Evolutionary conservation across 169 alveolate species (phyloP).

Genomic region (Toxoplasma gondii): DNA sequence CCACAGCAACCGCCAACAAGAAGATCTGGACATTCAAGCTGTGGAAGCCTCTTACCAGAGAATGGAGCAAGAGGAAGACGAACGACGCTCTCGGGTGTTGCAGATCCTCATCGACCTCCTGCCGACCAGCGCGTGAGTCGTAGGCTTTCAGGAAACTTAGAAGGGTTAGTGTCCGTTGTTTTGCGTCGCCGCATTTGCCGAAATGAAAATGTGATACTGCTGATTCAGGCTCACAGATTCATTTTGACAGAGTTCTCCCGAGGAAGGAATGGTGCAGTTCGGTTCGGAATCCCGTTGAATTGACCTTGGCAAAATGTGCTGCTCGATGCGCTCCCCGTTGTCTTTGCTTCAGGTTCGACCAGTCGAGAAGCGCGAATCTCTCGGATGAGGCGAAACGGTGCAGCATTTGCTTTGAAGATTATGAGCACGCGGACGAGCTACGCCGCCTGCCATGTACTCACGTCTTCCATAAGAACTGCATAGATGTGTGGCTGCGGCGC

Average conservation of each 20-base stretch:
- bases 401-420: slow-evolving; percentile 60
- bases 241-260: too few relatives aligned
- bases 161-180: not conserved
- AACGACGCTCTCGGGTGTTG: not conserved
- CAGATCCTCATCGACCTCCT: slow-evolving; percentile 41
- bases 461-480: slow-evolving; percentile 79
- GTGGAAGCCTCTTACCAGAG: slow-evolving; percentile 17
- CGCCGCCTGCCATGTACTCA: slow-evolving; percentile 83
- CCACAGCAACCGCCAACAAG: not conserved
- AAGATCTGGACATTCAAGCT: not conserved
- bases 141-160: too few relatives aligned
- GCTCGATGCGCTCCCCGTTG: too few relatives aligned
- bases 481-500: slow-evolving; percentile 82
- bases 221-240: too few relatives aligned
- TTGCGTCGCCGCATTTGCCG: not conserved
- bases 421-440: slow-evolving; percentile 52
- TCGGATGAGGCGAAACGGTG: slow-evolving; percentile 11
- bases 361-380: not conserved
- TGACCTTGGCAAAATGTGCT: too few relatives aligned
- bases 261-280: too few relatives aligned
- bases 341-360: slow-evolving; percentile 36
- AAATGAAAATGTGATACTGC: too few relatives aligned
- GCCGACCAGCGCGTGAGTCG: slow-evolving; percentile 13
- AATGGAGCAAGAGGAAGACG: slow-evolving; percentile 12
- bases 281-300: too few relatives aligned